A percentile compares a stretch with the other conserved stretches of the same genome.
These are phyloP conservation scores for Vitis hybrid DNA, from an alignment of 177 flowering plant genomes.

Conservation along the genomic window DNA sequence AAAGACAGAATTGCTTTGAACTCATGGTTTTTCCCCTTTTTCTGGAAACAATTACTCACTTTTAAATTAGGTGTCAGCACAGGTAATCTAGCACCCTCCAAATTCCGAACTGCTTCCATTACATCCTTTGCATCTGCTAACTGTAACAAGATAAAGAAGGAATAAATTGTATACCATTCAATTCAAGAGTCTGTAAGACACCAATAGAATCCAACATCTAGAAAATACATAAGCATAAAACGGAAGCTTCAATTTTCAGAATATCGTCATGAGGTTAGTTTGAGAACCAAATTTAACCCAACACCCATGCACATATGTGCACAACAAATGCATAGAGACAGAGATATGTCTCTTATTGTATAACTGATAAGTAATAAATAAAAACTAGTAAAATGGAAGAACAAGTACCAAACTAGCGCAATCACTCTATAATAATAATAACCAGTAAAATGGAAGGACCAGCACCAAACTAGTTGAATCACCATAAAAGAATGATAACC, in stretches of 20 bases:
- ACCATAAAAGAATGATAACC: neutral
- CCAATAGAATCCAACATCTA: neutral
- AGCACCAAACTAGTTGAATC: too few species aligned
- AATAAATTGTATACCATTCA: neutral
- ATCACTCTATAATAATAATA: too few species aligned
- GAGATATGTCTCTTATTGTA: too few species aligned
- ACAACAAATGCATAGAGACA: too few species aligned
- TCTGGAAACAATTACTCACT: conserved; percentile 19
- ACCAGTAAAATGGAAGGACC: too few species aligned
- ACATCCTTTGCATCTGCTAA: conserved; percentile 55
- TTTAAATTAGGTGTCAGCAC: conserved; percentile 52
- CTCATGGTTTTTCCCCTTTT: neutral
- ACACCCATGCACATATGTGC: too few species aligned
- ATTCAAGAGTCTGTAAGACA: neutral
- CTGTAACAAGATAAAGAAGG: conserved; percentile 20
- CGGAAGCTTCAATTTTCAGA: neutral
- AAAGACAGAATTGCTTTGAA: neutral
- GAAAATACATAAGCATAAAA: neutral
- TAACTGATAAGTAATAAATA: too few species aligned
- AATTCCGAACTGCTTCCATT: conserved; percentile 34
- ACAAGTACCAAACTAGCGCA: too few species aligned
- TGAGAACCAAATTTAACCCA: too few species aligned
- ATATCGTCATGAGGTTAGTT: neutral
- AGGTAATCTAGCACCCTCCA: conserved; percentile 41
- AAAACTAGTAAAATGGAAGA: too few species aligned